phyloP scores from a whole-genome alignment of 257 asterid species.

The Cordia subcordata region DNA sequence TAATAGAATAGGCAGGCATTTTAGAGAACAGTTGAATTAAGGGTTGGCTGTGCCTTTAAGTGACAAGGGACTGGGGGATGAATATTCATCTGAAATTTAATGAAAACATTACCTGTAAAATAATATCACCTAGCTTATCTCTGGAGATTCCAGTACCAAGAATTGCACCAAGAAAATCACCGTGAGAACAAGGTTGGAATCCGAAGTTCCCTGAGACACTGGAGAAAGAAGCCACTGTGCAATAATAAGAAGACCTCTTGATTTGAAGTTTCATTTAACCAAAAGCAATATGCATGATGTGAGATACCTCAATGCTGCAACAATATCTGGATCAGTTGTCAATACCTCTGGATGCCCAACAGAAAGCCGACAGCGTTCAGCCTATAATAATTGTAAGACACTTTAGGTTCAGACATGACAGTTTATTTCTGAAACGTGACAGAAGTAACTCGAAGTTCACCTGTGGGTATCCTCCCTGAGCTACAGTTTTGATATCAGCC shows the following conservation, averaged over 20 bases:
- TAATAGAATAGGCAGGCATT: no score
- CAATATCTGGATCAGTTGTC: conserved; percentile 68
- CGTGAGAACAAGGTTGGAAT: conserved; percentile 76
- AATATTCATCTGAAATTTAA: not conserved
- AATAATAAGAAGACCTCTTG: conserved; percentile 7
- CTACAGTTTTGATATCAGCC: conserved; percentile 56
- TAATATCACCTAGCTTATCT: conserved; percentile 82
- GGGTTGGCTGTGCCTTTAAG: no score
- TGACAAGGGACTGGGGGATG: no score
- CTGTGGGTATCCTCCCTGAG: conserved; percentile 97
- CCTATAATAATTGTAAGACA: conserved; percentile 35
- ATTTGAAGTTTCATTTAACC: not conserved
- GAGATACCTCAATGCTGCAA: conserved; percentile 77
- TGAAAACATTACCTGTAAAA: conserved; percentile 59
- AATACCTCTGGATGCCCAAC: conserved; percentile 75
- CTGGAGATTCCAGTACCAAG: conserved; percentile 92
- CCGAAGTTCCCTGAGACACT: conserved; percentile 89
- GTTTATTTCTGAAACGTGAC: conserved; percentile 3
- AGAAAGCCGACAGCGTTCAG: conserved; percentile 91
- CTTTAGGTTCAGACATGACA: conserved; percentile 4
- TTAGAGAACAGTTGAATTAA: no score
- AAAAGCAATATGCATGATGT: conserved; percentile 3
- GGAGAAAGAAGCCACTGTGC: conserved; percentile 21
- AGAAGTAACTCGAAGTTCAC: conserved; percentile 23
- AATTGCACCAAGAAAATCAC: conserved; percentile 93